These are phyloP conservation scores for Citrus trifoliata DNA, from an alignment of 345 rosid species.

Conservation along the genomic window DNA sequence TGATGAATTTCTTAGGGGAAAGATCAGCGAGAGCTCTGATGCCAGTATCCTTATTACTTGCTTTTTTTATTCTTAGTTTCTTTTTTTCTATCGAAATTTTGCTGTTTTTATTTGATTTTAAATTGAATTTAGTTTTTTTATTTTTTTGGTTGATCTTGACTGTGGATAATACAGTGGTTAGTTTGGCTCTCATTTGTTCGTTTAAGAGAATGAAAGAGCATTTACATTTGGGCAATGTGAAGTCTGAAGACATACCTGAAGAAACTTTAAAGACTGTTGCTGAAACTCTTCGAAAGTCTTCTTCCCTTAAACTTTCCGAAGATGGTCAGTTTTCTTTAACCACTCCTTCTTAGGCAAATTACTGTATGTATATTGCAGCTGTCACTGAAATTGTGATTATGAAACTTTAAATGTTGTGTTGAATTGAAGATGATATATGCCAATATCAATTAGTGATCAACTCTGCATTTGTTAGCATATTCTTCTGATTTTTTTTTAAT, in stretches of 20 bases:
- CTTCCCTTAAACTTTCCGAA: slow-evolving; percentile 74
- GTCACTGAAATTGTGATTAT: background rate
- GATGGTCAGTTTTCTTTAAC: slow-evolving; percentile 55
- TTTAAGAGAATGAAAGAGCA: slow-evolving; percentile 85
- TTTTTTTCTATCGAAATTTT: too few relatives aligned
- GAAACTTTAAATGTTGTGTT: background rate
- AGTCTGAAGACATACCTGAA: slow-evolving; percentile 73
- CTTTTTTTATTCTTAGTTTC: too few relatives aligned
- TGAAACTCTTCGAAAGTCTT: slow-evolving; percentile 66
- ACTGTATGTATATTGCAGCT: background rate
- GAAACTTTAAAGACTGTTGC: slow-evolving; percentile 77
- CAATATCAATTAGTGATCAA: background rate
- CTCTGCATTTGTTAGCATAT: background rate
- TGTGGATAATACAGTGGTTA: slow-evolving; percentile 55
- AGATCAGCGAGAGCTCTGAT: slow-evolving; percentile 65
- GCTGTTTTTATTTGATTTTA: background rate
- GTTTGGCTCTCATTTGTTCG: slow-evolving; percentile 85
- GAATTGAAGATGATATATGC: background rate
- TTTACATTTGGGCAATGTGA: slow-evolving; percentile 59
- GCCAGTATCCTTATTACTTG: slow-evolving; percentile 57
- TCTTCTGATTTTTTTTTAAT: background rate
- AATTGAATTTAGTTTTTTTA: background rate
- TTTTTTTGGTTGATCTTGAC: slow-evolving; percentile 31
- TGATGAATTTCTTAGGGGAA: slow-evolving; percentile 65
- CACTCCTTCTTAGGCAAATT: background rate